Base-by-base conservation (phyloP, 805 yeast species). In the Candida quercuum region DNA sequence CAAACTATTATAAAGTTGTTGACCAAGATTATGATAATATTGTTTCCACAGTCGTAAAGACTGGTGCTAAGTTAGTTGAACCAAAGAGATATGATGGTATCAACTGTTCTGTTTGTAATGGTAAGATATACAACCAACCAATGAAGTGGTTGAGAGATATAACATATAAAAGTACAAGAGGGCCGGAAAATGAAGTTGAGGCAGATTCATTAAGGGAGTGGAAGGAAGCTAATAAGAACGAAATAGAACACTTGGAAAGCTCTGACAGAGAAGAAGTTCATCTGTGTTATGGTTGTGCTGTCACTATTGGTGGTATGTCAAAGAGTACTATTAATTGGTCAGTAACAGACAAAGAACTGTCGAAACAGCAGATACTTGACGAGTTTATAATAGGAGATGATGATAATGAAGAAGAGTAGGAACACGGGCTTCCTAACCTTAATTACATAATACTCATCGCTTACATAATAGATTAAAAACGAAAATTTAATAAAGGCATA, bases 41-140 rank as follows among this genome's bases (percentile, higher is more conserved):
- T 3, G 88, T 89, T 3, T 83, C 96, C 0, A 89, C 98, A 0
- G 97, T 91, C 16, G 88, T 88, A 12, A 81, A 86, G 47, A 88
- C 95, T 0, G 96, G 93, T 5, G 80, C 80, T 33, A 88, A 91
- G 56, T 61, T 89, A 32, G 71, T 69, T 2, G 67, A 67, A 7
- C 86, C 85, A 0, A 54, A 39, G 22, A 42, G 41, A 4, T 50
- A 39, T 10, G 42, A 51, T 1, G 48, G 47, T 2, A 53, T 46
- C 6, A 36, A 33, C 6, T 86, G 95, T 57, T 60, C 59, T 12
- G 46, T 86, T 1, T 86, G 96, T 52, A 68, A 71, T 1, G 64
- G 59, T 5, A 64, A 60, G 2, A 70, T 83, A 11, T 76, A 73
- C 41, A 68, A 67, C 24, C 71, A 76, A 42, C 83, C 93, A 3